phyloP scores from a whole-genome alignment of 352 stramenopile genomes.

The Chloridella minuta region DNA sequence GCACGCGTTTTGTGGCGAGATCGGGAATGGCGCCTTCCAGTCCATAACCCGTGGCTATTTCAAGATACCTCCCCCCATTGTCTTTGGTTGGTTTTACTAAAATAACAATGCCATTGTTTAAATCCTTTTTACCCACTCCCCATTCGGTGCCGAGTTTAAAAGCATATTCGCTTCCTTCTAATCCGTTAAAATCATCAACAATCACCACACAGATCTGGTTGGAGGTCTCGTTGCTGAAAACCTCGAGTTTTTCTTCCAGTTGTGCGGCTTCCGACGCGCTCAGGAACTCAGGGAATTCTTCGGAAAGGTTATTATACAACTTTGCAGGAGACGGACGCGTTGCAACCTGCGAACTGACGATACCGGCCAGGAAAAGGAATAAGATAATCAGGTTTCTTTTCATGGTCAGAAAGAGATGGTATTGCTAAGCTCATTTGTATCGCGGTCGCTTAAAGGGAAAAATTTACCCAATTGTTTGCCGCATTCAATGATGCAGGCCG shows the following conservation, averaged over 20 bases:
- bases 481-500: neutral
- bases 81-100: neutral
- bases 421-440: neutral
- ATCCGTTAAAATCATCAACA: neutral
- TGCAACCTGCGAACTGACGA: neutral
- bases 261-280: neutral
- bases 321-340: neutral
- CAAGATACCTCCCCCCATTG: neutral
- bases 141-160: neutral
- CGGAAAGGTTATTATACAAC: neutral
- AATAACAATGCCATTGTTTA: neutral
- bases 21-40: neutral
- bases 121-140: neutral
- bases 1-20: neutral
- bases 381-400: neutral
- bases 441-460: neutral
- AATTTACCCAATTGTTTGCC: neutral
- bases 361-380: neutral
- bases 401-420: neutral
- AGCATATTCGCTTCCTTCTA: neutral
- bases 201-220: neutral
- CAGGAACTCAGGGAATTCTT: neutral
- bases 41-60: neutral
- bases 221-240: neutral
- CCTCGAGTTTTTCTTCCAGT: neutral